Evolutionary conservation across 176 grass and related monocot genomes (phyloP).

Genomic region (Eragrostis nindensis): DNA sequence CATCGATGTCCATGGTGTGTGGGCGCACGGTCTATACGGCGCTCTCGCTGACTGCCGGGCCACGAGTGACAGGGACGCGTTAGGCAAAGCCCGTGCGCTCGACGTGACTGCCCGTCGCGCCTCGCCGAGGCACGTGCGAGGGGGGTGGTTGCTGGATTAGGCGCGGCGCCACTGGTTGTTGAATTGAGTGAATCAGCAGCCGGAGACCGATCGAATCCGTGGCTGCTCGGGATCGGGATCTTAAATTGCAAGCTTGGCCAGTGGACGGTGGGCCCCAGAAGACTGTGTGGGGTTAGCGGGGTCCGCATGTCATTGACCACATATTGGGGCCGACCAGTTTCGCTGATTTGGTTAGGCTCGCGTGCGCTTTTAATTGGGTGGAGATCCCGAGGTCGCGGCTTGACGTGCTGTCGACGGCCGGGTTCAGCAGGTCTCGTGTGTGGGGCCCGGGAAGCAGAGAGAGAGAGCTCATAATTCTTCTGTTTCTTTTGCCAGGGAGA

Average conservation of each 20-base stretch:
- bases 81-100: too few relatives aligned
- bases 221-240: not conserved
- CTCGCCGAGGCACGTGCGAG: conserved; percentile 10
- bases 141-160: not conserved
- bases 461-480: too few relatives aligned
- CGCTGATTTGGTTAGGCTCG: not conserved
- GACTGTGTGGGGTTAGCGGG: not conserved
- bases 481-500: too few relatives aligned
- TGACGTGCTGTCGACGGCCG: not conserved
- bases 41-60: not conserved
- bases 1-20: not conserved
- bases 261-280: not conserved
- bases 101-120: not conserved
- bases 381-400: conserved; percentile 22
- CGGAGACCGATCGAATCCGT: not conserved
- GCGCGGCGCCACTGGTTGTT: not conserved
- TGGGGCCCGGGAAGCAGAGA: not conserved
- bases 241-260: not conserved
- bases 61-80: not conserved
- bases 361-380: not conserved
- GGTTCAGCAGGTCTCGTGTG: not conserved
- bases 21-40: not conserved
- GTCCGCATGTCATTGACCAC: not conserved
- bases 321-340: too few relatives aligned
- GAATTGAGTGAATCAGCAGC: not conserved